Base-by-base conservation (phyloP, 1,284 basidiomycete genomes). In the Irpex rosettiformis region DNA sequence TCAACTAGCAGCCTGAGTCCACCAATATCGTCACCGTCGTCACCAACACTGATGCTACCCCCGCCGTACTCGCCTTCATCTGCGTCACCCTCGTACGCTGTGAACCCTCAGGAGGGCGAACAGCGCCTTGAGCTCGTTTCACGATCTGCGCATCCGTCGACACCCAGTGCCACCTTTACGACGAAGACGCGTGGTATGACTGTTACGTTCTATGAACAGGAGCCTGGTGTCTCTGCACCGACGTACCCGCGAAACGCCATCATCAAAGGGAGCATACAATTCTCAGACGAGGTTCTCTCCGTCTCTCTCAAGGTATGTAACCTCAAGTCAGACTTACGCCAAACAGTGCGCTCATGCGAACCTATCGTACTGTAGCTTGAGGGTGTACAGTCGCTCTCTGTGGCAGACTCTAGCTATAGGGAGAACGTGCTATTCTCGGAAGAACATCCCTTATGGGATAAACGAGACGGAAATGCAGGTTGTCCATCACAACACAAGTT, bases 401-500 rank as follows among this genome's bases (percentile, higher is more conserved):
- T 72, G 13, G 71, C 75, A 6, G 79, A 79, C 58, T 71, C 72
- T 16, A 75, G 73, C 27, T 69, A 18, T 28, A 30, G n/a, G 10
- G 22, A 33, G 8, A 33, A 28, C 4, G 16, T 53, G 6, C 29
- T 61, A 6, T 61, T 61, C 53, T 25, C 51, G 22, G 28, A 52
- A 8, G 43, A 53, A 43, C 45, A 75, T 0, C 70, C 69, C 5
- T 18, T 62, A 21, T 86, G 84, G 83, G 72, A 67, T 40, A 71
- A 60, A 45, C 62, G 59, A 11, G 66, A 62, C 2, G 59, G 62
- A 57, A 51, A 40, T 2, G 54, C 61, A 5, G 29, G 64, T 0
- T 85, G 79, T 62, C 84, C 81, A 2, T 64, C 70, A 56, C 70
- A 77, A 28, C 64, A 86, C n/a, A 73, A 78, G 0, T 80, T 89